Evolutionary conservation across 805 yeast genomes (phyloP).

Genomic region (Cyberlindnera misumaiensis): DNA sequence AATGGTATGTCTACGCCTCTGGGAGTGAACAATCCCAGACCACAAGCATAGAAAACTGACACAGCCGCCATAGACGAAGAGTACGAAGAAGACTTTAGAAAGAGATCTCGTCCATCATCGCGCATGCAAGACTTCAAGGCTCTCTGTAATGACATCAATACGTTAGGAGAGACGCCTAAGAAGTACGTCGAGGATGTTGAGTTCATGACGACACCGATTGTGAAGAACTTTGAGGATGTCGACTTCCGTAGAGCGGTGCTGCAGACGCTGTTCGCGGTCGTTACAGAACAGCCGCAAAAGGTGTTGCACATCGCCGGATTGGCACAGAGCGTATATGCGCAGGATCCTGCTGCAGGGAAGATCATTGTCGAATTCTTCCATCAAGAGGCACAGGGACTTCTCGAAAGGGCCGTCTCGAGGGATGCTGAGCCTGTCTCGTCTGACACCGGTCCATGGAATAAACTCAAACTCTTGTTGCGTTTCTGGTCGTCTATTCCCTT

Average conservation of each 20-base stretch:
- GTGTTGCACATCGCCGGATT: constrained; percentile 64
- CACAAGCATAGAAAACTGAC: neutral
- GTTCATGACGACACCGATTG: constrained; percentile 59
- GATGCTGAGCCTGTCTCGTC: constrained; percentile 20
- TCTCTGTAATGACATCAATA: constrained; percentile 44
- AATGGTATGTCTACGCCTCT: constrained; percentile 14
- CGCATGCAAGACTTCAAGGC: constrained; percentile 39
- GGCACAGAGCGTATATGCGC: constrained; percentile 57
- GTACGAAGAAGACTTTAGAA: constrained; percentile 17
- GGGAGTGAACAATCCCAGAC: neutral
- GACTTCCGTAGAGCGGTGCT: constrained; percentile 55
- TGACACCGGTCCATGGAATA: constrained; percentile 57
- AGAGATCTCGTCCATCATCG: constrained; percentile 33
- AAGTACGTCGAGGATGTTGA: constrained; percentile 56
- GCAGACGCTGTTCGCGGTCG: constrained; percentile 58
- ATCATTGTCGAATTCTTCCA: constrained; percentile 65
- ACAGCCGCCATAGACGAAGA: constrained; percentile 17
- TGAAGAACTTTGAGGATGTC: constrained; percentile 56
- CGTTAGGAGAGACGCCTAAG: constrained; percentile 48
- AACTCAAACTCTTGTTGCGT: constrained; percentile 63
- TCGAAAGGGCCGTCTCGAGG: constrained; percentile 31
- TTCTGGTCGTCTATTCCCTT: constrained; percentile 63
- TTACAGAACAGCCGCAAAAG: constrained; percentile 89
- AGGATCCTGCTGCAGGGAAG: constrained; percentile 59
- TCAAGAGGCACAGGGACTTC: constrained; percentile 48